Evolutionary conservation across 2,329 filamentous ascomycete genomes (phyloP).

Genomic region (Chaetomiaceae sp.): DNA sequence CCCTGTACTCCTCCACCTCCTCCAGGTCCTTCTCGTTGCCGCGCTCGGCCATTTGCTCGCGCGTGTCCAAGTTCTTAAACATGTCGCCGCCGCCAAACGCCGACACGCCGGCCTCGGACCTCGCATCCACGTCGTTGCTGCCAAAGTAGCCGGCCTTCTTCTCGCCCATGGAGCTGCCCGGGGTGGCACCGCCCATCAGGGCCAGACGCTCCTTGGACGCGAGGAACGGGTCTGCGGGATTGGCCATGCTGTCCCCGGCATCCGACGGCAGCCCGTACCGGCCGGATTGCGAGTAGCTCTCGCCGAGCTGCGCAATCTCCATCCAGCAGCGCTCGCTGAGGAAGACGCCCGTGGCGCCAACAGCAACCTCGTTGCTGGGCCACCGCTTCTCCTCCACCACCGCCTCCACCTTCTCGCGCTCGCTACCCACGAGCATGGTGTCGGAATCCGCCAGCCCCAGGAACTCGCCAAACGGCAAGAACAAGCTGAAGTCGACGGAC

Average conservation of each 20-base stretch:
- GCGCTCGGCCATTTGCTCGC: constrained; percentile 91
- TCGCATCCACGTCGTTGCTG: constrained; percentile 69
- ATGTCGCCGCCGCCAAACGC: constrained; percentile 90
- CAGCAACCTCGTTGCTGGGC: constrained; percentile 84
- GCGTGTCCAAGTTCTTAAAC: constrained; percentile 95
- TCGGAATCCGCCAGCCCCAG: constrained; percentile 82
- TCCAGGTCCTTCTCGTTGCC: constrained; percentile 85
- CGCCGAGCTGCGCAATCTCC: constrained; percentile 73
- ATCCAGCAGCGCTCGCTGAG: constrained; percentile 95
- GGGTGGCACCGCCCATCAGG: constrained; percentile 47
- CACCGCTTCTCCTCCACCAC: constrained; percentile 90
- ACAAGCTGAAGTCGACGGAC: constrained; percentile 92
- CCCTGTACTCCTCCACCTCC: constrained; percentile 80
- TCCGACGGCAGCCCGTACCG: constrained; percentile 55
- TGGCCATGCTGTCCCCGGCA: constrained; percentile 57
- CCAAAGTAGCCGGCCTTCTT: constrained; percentile 81
- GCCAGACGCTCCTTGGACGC: constrained; percentile 58
- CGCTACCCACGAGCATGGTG: constrained; percentile 81
- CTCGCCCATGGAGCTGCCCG: constrained; percentile 61
- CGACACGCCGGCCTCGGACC: constrained; percentile 89
- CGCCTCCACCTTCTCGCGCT: constrained; percentile 84
- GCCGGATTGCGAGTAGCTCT: constrained; percentile 52
- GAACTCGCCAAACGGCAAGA: constrained; percentile 94
- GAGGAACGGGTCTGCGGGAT: constrained; percentile 56
- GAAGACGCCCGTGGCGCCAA: constrained; percentile 91